Conservation (phyloP, 805 yeast species). For the Wickerhamiella azymoides region DNA sequence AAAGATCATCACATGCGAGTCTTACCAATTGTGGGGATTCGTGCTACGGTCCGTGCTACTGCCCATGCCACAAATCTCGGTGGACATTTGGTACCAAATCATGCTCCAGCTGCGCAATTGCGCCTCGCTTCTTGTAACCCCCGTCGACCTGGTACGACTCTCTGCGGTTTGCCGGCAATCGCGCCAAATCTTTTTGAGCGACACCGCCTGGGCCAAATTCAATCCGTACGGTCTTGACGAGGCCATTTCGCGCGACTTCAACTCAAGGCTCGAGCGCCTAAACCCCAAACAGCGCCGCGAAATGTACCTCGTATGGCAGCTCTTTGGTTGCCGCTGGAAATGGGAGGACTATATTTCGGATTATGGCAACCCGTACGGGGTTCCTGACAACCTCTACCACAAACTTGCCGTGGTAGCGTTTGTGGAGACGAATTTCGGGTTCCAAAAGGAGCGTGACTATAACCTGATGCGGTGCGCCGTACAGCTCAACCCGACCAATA, state of each 20-base stretch:
- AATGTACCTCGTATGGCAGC: constrained; percentile 1
- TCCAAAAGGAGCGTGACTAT: not conserved
- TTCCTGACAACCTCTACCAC: constrained; percentile 5
- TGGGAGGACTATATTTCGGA: constrained; percentile 4
- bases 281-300: not conserved
- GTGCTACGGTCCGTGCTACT: not conserved
- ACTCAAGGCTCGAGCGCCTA: not conserved
- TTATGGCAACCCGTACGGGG: constrained; percentile 6
- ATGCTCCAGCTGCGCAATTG: not conserved
- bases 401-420: constrained; percentile 2
- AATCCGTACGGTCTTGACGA: constrained; percentile 1
- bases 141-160: not conserved
- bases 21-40: not conserved
- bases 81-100: not conserved
- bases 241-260: not conserved
- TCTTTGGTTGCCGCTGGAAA: constrained; percentile 1
- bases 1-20: too few species aligned
- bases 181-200: not conserved
- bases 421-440: constrained; percentile 4
- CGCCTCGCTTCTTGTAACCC: not conserved
- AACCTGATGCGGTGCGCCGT: constrained; percentile 3
- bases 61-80: not conserved
- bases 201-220: constrained; percentile 2
- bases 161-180: not conserved
- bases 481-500: constrained; percentile 3